Base-by-base conservation (phyloP, 2,329 filamentous ascomycete species). In the Harringtonia aguacate region DNA sequence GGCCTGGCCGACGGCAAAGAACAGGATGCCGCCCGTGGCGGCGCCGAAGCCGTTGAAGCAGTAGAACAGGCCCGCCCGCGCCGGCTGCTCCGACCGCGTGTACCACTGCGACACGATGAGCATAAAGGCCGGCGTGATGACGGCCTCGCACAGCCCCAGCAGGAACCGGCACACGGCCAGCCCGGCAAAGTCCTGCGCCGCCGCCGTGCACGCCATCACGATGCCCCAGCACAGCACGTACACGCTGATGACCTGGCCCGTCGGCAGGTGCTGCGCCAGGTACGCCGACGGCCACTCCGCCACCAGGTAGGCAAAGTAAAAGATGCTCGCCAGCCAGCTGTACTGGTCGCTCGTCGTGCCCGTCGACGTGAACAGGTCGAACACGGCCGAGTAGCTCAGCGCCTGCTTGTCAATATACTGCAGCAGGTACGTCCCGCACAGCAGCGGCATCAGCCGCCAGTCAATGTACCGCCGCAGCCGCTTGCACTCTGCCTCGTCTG, bases 361-460 rank as follows among this genome's bases (percentile, higher is more conserved):
- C 4, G 85, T 65, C 49, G 84, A 80, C 45, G 69, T 62, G 57
- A 82, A 75, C 43, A 87, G 53, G 2, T 72, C 70, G 52, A 82
- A 84, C 4, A 85, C 65, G 8, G 74, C 68, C 15, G 80, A 81
- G 63, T 84, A 84, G 39, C 79, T 78, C 50, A 86, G 86, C 55
- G 86, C 86, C 40, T 84, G 79, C 60, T 70, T 71, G 44, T 43
- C 74, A n/a, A 79, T 20, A 15, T 41, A 36, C 13, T 37, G 30
- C 24, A 45, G 27, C 13, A 24, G 14, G 30, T 21, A 38, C 15
- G 43, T 40, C 24, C 24, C 24, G 24, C 7, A 6, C 7, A 27
- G 24, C 24, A 27, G 24, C 24, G 24, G 40, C 35, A 27, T 9
- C 22, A 28, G 20, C 24, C 6, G 6, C 7, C 6, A 10, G 24